Evolutionary conservation across 345 rosid species (phyloP), one percentile per base, ranked within the genome.

Genomic region (Linum usitatissimum): DNA sequence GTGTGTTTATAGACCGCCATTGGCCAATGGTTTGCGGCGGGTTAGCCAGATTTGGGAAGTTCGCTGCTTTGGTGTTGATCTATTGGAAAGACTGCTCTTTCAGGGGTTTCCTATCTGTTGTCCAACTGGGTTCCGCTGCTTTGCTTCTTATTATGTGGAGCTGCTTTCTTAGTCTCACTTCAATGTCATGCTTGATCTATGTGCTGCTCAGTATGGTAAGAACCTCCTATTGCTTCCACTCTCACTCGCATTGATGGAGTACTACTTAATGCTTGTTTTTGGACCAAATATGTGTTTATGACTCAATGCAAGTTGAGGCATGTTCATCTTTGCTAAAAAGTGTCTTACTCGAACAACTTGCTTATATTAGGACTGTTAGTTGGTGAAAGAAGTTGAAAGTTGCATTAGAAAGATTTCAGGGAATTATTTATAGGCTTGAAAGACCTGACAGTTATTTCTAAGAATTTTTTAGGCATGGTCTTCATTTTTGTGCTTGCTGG

Each of bases 111-210:
- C 80, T 66, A 23, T 90, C 96, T 13, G 59, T 86, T 30, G 20
- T 84, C 66, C 84, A 75, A 69, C 69, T 93, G 67, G 96, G 97
- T 34, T 88, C 96, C 1, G 86, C 99, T 62, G 81, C 96, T 6
- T 75, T 90, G 82, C 86, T 93, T 49, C 70, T 90, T 66, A 93
- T 93, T 45, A 87, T 93, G 87, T 93, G 99, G 99, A 90, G 96
- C 71, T 90, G 87, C 80, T 93, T 93, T 77, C 91, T 93, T 65
- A 90, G 96, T 74, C 78, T 93, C 74, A 90, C 99, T 74, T 93
- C 99, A 6, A 71, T 87, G 57, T 76, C 95, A 71, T 86, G 90
- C 86, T 70, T 93, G 85, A 60, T 86, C 67, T 93, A 87, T 76
- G 91, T 86, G 30, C 81, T 93, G 23, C 71, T 84, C 57, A 80